A percentile compares a stretch with the other conserved stretches of the same genome.
Evolutionary conservation across 352 stramenopile species (phyloP).

Genomic region (Phytophthora hybrid): DNA sequence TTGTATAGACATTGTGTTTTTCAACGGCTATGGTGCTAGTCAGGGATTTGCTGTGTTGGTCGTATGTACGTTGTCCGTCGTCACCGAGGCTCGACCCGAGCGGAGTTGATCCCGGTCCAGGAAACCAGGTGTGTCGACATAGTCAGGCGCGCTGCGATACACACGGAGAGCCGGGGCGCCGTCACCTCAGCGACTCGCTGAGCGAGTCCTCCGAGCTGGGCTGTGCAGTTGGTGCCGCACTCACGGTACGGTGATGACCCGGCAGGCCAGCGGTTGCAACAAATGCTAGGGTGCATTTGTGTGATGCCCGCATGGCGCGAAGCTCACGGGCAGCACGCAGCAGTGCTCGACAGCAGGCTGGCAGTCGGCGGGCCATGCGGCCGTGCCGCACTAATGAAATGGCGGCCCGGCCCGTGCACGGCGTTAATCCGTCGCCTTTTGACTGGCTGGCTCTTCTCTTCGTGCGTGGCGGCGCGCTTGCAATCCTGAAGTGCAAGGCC

Average conservation of each 20-base stretch:
- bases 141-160: constrained; percentile 31
- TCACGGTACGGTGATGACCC: constrained; percentile 27
- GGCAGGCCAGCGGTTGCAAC: neutral
- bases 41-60: too few species aligned
- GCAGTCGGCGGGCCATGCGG: neutral
- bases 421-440: constrained; percentile 18
- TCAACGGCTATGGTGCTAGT: too few species aligned
- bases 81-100: constrained; percentile 2
- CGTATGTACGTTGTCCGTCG: too few species aligned
- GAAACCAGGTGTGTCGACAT: constrained; percentile 33
- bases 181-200: constrained; percentile 25
- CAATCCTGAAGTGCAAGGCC: constrained; percentile 43
- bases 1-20: too few species aligned
- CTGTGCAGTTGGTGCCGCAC: too few species aligned
- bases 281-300: too few species aligned
- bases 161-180: constrained; percentile 33
- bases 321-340: constrained; percentile 12
- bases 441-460: constrained; percentile 27
- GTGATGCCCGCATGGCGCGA: constrained; percentile 1
- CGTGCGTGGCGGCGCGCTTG: constrained; percentile 12
- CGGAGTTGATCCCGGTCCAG: constrained; percentile 25
- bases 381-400: constrained; percentile 31
- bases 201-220: constrained; percentile 15
- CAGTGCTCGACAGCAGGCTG: neutral
- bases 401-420: constrained; percentile 13